Percentiles rank a stretch among this genome's conserved stretches.
These are phyloP conservation scores for Boletus edulis DNA, from an alignment of 768 basidiomycete genomes.

Conservation along the genomic window DNA sequence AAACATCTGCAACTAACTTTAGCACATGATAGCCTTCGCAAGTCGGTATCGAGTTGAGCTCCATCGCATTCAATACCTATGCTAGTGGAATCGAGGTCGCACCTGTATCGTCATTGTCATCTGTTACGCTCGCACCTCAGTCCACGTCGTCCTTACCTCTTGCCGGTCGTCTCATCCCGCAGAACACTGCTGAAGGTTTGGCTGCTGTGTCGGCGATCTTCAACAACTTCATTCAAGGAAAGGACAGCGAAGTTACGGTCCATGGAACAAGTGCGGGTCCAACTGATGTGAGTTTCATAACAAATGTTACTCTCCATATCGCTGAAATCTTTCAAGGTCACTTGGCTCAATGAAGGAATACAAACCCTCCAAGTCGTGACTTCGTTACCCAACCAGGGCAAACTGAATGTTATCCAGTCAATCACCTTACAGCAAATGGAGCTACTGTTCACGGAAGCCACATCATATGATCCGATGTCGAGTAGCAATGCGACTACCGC, in stretches of 20 bases:
- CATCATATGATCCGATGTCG: constrained; percentile 56
- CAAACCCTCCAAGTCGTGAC: constrained; percentile 57
- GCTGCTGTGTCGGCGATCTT: constrained; percentile 61
- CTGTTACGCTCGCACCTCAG: constrained; percentile 54
- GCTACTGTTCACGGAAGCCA: constrained; percentile 55
- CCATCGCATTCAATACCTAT: constrained; percentile 61
- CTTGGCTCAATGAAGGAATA: constrained; percentile 73
- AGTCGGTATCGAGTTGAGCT: constrained; percentile 64
- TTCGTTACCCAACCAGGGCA: constrained; percentile 60
- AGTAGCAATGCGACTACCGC: constrained; percentile 60
- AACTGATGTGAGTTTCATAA: constrained; percentile 41
- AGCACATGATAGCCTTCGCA: constrained; percentile 55
- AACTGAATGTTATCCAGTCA: constrained; percentile 60
- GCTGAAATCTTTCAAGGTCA: constrained; percentile 41
- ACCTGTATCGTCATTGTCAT: constrained; percentile 47
- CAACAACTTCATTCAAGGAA: constrained; percentile 69
- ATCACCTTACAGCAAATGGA: constrained; percentile 59
- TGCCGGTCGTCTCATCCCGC: constrained; percentile 63
- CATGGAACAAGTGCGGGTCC: constrained; percentile 59
- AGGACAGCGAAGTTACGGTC: constrained; percentile 57
- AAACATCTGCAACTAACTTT: constrained; percentile 4
- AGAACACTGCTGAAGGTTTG: constrained; percentile 50
- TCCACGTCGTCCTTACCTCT: constrained; percentile 52
- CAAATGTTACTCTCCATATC: not conserved
- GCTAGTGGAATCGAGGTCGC: constrained; percentile 55